Evolutionary conservation across 2,329 filamentous ascomycete genomes (phyloP), one percentile per base, ranked within the genome.

Genomic region (Dactylellina haptotyla): DNA sequence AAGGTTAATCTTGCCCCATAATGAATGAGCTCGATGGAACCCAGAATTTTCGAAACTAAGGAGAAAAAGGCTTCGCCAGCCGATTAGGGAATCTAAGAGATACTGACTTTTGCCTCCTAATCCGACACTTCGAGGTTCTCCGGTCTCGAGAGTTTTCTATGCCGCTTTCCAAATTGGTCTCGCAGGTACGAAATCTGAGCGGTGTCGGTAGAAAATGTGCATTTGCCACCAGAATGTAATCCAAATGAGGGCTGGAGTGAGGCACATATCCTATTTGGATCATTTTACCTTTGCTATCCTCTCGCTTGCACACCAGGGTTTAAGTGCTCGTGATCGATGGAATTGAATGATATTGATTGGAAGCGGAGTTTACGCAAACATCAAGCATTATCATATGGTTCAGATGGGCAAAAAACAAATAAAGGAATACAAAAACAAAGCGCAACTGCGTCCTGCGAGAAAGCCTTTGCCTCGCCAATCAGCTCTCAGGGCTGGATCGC

Each of bases 151-250:
- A 53, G 39, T 23, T 30, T 43, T 45, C 30, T 32, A 23, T 57
- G 58, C 51, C 59, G 58, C 67, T 72, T 72, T 61, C 59, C 51
- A 51, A 59, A 64, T 65, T n/a, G 53, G 59, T 65, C 53, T 50
- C 2, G 41, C 25, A 28, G 23, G 58, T 70, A 56, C 34, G 65
- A 56, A 45, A 20, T 18, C 26, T 37, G 8, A 43, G 37, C 18
- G 30, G 41, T 56, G 34, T 26, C 51, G n/a, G 14, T 53, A 23
- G 32, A 34, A n/a, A n/a, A 57, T 4, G 6, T 62, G 48, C 48
- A 62, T 73, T 73, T 73, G 69, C 69, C 69, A 73, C 69, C 25
- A 41, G 12, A 43, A 51, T 20, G 41, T 51, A 32, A 45, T 56
- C 67, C 67, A 30, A 65, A 72, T 58, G 25, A 56, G 67, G 59